A percentile compares a stretch with the other conserved stretches of the same genome.
Conservation (phyloP, 1,284 basidiomycete species). For the Ustilago vetiveriae region DNA sequence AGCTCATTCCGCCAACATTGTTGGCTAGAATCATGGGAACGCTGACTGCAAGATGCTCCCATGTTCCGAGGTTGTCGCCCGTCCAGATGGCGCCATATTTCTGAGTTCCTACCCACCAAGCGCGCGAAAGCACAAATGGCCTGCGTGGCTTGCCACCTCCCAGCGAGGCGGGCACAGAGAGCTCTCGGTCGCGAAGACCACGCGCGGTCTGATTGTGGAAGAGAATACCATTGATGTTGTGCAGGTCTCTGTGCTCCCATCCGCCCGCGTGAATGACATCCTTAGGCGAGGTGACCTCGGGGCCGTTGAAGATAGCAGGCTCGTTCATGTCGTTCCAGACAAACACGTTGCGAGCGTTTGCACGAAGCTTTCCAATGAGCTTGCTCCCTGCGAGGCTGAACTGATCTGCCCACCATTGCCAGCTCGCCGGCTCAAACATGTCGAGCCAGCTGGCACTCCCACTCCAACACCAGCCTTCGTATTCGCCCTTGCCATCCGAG, state of each 20-base stretch:
- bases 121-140: conserved; percentile 93
- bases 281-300: conserved; percentile 96
- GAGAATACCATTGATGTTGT: conserved; percentile 78
- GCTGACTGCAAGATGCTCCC: conserved; percentile 95
- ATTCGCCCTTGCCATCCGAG: conserved; percentile 79
- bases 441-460: conserved; percentile 96
- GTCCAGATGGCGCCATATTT: conserved; percentile 98
- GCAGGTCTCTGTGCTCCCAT: conserved; percentile 97
- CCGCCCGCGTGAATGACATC: conserved; percentile 90
- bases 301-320: conserved; percentile 97
- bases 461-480: conserved; percentile 98
- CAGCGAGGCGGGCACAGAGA: conserved; percentile 74
- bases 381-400: conserved; percentile 45
- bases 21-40: conserved; percentile 93
- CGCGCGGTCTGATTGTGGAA: conserved; percentile 82
- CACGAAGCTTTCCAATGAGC: conserved; percentile 50
- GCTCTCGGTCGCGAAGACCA: conserved; percentile 79
- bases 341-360: conserved; percentile 73
- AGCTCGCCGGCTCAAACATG: conserved; percentile 89
- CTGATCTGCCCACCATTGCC: conserved; percentile 81
- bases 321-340: conserved; percentile 99
- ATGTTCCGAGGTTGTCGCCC: conserved; percentile 95
- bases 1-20: conserved; percentile 91
- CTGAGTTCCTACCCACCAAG: conserved; percentile 95
- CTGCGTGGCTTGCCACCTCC: conserved; percentile 55